Evolutionary conservation across 371 early-diverging fungal genomes (phyloP), one percentile per base, ranked within the genome.

Genomic region (Rhizopus stolonifer): DNA sequence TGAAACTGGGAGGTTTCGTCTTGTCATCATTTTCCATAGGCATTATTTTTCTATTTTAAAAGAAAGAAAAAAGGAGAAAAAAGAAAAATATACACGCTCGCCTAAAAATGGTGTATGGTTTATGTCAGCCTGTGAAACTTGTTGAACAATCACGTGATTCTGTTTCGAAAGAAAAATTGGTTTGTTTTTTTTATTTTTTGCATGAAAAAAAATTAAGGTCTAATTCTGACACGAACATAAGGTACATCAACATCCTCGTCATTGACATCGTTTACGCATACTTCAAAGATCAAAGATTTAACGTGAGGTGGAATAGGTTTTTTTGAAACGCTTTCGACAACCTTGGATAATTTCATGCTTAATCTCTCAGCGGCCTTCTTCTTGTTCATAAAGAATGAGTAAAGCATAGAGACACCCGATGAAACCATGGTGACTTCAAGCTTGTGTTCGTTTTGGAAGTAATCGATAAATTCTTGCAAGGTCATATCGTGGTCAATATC

Each of bases 361-460:
- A 78, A 55, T 26, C 96, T 87, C 54, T 93, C 93, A 51, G 90
- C 86, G 11, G 77, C 72, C 88, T 92, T 94, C 81, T 92, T 91
- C 71, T 81, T 85, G 33, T 79, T 82, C 87, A 92, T 85, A 57
- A 95, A 95, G 77, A 88, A 86, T 1, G 95, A 85, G 67, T 90
- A 97, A 44, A 99, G 72, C 95, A 99, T 93, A 53, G 87, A 89
- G 17, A 89, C 90, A 25, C 94, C 97, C 10, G 86, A 85, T 19
- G 94, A 94, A 9, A 99, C 74, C 99, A 99, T 99, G 26, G 92
- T 89, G 39, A 99, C 86, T 44, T 93, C 93, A 32, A 96, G 78
- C 43, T 89, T 82, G 73, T 95, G 90, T 60, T 93, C 73, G 0
- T 75, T 71, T 75, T 89, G 66, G 77, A 99, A 94, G 52, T 83